Evolutionary conservation across 1,284 basidiomycete species (phyloP), one percentile per base, ranked within the genome.

Genomic region (Heterobasidion parviporum): DNA sequence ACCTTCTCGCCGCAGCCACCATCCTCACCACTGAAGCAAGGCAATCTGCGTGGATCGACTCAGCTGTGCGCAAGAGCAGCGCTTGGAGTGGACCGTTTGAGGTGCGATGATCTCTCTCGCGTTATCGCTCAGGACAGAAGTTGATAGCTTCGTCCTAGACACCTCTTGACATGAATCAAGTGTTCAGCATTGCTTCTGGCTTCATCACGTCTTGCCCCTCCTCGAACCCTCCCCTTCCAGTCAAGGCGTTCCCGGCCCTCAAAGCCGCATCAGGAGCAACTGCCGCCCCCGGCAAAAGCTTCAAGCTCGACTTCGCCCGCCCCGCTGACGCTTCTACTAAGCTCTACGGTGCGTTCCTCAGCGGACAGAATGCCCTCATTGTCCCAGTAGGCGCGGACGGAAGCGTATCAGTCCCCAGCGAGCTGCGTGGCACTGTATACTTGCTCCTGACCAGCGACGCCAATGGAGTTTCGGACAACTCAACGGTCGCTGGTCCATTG

Each of bases 81-180:
- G 74, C 79, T 0, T 86, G 83, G 83, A 78, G 76, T 51, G 75
- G 76, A 1, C 69, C 81, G 8, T 81, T 81, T 62, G 77, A 78
- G 71, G 74, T 73, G 55, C 54, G 45, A 18, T 35, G 6, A 18
- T 44, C 38, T 5, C 32, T 64, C 65, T 1, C 57, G 66, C 3
- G 58, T 72, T 16, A 26, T 2, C 14, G 44, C 20, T 33, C 41
- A 53, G 16, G 8, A 52, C 16, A 16, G 3, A 8, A 18, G n/a
- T 7, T 12, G 8, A 51, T 18, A 41, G 8, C n/a, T 38, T 18
- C 50, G 15, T 36, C 8, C 14, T 32, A 54, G 53, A 54, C 53
- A 4, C 53, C 46, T 16, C 45, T 54, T 20, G 46, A 54, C 44
- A 16, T 48, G 15, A 48, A 54, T 33, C 53, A 54, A 26, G 53